Evolutionary conservation across 371 early-diverging fungal species (phyloP), one percentile per base, ranked within the genome.

Genomic region (Ordospora colligata): DNA sequence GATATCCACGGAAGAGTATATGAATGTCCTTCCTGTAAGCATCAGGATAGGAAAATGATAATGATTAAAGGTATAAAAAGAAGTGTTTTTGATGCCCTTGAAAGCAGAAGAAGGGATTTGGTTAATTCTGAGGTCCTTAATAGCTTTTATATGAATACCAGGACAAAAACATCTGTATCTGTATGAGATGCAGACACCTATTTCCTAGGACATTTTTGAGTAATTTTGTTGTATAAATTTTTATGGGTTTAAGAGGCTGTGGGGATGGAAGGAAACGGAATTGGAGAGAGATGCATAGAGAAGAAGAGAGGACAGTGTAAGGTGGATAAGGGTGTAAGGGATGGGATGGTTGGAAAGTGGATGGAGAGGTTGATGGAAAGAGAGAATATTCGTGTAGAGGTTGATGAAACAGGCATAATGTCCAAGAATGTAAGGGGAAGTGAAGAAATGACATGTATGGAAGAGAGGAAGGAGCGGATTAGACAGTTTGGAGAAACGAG

Each of bases 1-100:
- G 12, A 74, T 80, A 12, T 49, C 65, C 12, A 44, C 74, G 19
- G 76, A 80, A 27, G 81, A 80, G 32, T 76, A 66, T 65, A 71
- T 74, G 2, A 74, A 76, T 27, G 75, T 76, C 12, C 32, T 80
- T 27, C 62, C 64, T n/a, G 53, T 46, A 9, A 77, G 67, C 46
- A 40, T 21, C n/a, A 77, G 67, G 53, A 74, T 80, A 58, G 81
- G 70, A 25, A 79, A 79, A 12, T 58, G 58, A 58, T 37, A 6
- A 37, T 40, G 27, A 25, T 37, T 58, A 37, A 58, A 58, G 25
- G 58, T 14, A n/a, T 58, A 58, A 37, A 58, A 58, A 58, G 25
- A 58, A 58, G 27, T 27, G 27, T 58, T 58, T 58, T 58, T 8
- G 11, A 58, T 14, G 40, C 58, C 58, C 58, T 17, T 58, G 53